Evolutionary conservation across 1,284 basidiomycete genomes (phyloP), one percentile per base, ranked within the genome.

Genomic region (Leccinum griseonigrum): DNA sequence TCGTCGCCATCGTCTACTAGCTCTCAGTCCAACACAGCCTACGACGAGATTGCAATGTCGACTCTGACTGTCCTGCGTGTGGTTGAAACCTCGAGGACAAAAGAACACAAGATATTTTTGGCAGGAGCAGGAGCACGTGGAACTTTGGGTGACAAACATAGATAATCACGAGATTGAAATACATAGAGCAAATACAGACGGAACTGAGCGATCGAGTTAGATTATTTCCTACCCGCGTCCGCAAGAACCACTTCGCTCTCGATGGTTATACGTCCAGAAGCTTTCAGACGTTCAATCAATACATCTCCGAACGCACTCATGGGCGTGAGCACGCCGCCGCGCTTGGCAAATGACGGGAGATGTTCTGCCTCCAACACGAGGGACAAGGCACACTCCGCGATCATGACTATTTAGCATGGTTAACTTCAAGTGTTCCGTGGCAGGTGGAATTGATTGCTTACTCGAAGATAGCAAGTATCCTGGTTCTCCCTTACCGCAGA

Each of bases 251-350:
- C 73, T 62, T 78, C 75, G 66, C 80, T 85, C 56, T 83, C 79
- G 66, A 90, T 84, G 57, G 80, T 72, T 55, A 91, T 82, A 34
- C 76, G 72, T 2, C 82, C 85, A 14, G 79, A 83, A 28, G 78
- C 78, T 64, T 81, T 77, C 60, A 96, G 74, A 22, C 92, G 80
- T 65, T 85, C 80, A 14, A 93, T 76, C 57, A 95, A 71, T 3
- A 83, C 83, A 63, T 89, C 85, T 14, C 93, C 94, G 59, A 94
- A 83, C 1, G 90, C 91, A 2, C 85, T 85, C 67, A 88, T 83
- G 0, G 92, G 86, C 1, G 94, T 96, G 55, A 95, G 78, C 2
- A 95, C 76, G 9, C 94, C 94, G 16, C 94, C 94, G 59, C 78
- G 68, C 34, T 76, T 79, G 1, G 82, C 87, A 6, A 89, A 74